Evolutionary conservation across 805 yeast genomes (phyloP), one percentile per base, ranked within the genome.

Genomic region (Barnettozyma sucrosica): DNA sequence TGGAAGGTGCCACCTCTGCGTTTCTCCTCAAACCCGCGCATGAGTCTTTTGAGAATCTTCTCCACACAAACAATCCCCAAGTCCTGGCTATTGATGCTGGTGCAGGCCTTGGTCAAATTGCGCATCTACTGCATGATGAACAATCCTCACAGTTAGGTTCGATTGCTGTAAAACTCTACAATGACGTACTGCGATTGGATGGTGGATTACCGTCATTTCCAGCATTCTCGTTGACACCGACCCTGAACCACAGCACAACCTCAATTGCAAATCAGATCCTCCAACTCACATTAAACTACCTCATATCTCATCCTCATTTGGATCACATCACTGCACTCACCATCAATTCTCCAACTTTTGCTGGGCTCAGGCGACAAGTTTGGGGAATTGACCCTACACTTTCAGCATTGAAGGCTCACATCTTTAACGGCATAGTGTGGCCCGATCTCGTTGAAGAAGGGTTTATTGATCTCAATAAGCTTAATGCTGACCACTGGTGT

Each of bases 341-440:
- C 0, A 66, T 89, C 45, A 89, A 89, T 59, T 78, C 90, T 3
- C 87, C 96, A 0, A 71, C 74, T 14, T 72, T 77, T 53, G 50
- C 33, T 8, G 60, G 9, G 42, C 50, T 18, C 45, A 52, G 11
- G 52, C 58, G 6, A 82, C 77, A 56, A 55, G 60, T 88, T 4
- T 76, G 70, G 51, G 95, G 89, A 0, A 64, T 80, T 3, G 52
- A 59, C 0, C 63, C 69, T 24, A 81, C 92, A 0, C 66, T 80
- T 2, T 65, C 71, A 6, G 75, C 80, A 0, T 61, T 89, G 9
- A 64, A 71, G 49, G 59, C 63, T 2, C 73, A 81, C 61, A 63
- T 87, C 0, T 89, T 89, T 66, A 90, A 89, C 63, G 87, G 83
- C 40, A 56, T 67, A 5, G 68, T 86, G 3, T 89, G 97, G 97